Percentiles rank a stretch among this genome's conserved stretches.
phyloP scores from a whole-genome alignment of 2,329 filamentous ascomycete species.

The Biscogniauxia sp. region DNA sequence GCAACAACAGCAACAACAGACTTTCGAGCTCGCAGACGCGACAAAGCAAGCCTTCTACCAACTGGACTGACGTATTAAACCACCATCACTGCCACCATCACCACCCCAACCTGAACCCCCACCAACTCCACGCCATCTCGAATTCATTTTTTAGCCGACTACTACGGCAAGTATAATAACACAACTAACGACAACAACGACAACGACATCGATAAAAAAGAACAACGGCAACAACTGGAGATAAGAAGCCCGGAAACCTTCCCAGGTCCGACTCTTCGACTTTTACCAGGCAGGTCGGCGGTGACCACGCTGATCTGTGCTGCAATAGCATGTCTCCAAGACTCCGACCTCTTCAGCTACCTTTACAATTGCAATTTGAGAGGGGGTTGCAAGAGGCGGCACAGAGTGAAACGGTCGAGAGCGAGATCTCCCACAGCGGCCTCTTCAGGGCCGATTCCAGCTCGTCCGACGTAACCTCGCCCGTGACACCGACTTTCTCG shows the following conservation, averaged over 20 bases:
- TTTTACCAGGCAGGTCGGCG: constrained; percentile 10
- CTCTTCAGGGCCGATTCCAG: constrained; percentile 52
- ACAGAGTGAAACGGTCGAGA: constrained; percentile 24
- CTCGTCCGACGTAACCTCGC: constrained; percentile 66
- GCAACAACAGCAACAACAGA: constrained; percentile 1
- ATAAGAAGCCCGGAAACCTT: constrained; percentile 2
- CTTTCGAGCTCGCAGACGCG: constrained; percentile 2
- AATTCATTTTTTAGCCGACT: background rate
- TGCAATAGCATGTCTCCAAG: constrained; percentile 27
- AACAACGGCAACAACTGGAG: too few species aligned
- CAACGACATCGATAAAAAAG: constrained; percentile 7
- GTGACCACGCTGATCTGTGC: constrained; percentile 16
- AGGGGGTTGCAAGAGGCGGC: constrained; percentile 30
- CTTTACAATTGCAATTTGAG: constrained; percentile 30
- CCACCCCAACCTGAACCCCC: constrained; percentile 9
- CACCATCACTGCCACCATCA: background rate
- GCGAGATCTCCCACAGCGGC: constrained; percentile 44
- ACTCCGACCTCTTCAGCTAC: constrained; percentile 33
- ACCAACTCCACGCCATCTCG: constrained; percentile 9
- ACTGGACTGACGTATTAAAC: background rate
- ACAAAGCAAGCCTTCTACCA: background rate
- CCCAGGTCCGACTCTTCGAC: background rate
- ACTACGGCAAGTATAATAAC: constrained; percentile 7
- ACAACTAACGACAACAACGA: constrained; percentile 2
- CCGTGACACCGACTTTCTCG: constrained; percentile 69